A percentile compares a stretch with the other conserved stretches of the same genome.
Conservation (phyloP, 768 basidiomycete species). For the Boletus rubropictus region DNA sequence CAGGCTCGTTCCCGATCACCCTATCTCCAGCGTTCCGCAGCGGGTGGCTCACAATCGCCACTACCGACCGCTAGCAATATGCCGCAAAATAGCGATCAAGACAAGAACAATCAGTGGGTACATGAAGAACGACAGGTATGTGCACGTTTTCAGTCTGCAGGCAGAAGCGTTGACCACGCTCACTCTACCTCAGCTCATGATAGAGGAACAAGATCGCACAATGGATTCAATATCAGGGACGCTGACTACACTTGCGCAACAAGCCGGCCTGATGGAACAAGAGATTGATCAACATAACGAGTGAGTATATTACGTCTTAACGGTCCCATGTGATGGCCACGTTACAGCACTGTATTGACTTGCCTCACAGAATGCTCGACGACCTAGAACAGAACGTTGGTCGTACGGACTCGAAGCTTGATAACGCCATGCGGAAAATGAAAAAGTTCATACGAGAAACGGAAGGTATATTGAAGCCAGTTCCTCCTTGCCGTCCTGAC, state of each 20-base stretch:
- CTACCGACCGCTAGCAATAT: slow-evolving; percentile 6
- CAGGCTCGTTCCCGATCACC: slow-evolving; percentile 15
- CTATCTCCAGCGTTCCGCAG: slow-evolving; percentile 10
- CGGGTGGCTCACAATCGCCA: slow-evolving; percentile 17
- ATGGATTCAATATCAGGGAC: slow-evolving; percentile 87
- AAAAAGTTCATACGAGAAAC: slow-evolving; percentile 79
- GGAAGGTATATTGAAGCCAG: slow-evolving; percentile 44
- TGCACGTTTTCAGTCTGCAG: background rate
- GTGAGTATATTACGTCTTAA: slow-evolving; percentile 41
- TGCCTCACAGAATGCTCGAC: slow-evolving; percentile 59
- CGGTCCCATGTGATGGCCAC: background rate
- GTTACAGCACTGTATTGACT: background rate
- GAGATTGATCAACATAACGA: slow-evolving; percentile 91
- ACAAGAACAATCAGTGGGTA: slow-evolving; percentile 77
- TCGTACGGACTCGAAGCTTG: slow-evolving; percentile 58
- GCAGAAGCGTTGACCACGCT: background rate
- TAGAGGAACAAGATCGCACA: slow-evolving; percentile 83
- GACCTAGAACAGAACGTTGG: slow-evolving; percentile 76
- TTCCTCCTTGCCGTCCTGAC: background rate
- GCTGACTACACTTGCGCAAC: slow-evolving; percentile 74
- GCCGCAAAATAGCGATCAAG: slow-evolving; percentile 35
- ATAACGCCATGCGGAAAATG: slow-evolving; percentile 60
- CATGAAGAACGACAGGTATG: slow-evolving; percentile 80
- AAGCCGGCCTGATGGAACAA: slow-evolving; percentile 91
- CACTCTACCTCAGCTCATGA: slow-evolving; percentile 56